Evolutionary conservation across 129 eudicot genomes (phyloP).

Genomic region (Centrapalus pauciflorus): DNA sequence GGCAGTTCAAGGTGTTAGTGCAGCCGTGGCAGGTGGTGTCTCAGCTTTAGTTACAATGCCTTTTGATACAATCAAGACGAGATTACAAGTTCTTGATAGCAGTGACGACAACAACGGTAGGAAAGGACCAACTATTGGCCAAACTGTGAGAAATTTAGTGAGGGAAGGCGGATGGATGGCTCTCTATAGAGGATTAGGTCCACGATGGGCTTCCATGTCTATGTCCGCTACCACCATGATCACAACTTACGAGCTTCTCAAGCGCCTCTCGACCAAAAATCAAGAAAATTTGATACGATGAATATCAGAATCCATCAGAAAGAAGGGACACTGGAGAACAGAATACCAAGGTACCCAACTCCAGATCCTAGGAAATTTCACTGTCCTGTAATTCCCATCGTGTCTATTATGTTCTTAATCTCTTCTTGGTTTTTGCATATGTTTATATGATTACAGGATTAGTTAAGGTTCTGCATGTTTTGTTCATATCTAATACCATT

Average conservation of each 20-base stretch:
- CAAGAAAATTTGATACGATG: constrained; percentile 44
- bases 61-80: constrained; percentile 74
- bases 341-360: constrained; percentile 11
- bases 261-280: constrained; percentile 68
- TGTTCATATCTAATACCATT: constrained; percentile 23
- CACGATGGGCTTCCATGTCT: constrained; percentile 83
- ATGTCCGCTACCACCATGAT: constrained; percentile 88
- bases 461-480: constrained; percentile 12
- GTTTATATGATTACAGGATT: constrained; percentile 17
- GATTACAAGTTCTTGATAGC: constrained; percentile 66
- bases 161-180: constrained; percentile 85
- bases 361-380: neutral
- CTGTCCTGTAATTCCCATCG: constrained; percentile 6
- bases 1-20: constrained; percentile 82
- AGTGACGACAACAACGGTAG: constrained; percentile 49
- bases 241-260: constrained; percentile 79
- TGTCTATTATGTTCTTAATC: constrained; percentile 11
- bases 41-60: constrained; percentile 83
- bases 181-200: constrained; percentile 72
- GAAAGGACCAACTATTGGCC: constrained; percentile 54
- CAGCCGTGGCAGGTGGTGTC: constrained; percentile 80
- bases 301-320: neutral
- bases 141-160: constrained; percentile 59
- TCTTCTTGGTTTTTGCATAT: neutral
- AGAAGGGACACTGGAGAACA: neutral